A percentile compares a stretch with the other conserved stretches of the same genome.
phyloP scores from a whole-genome alignment of 140 eudicot genomes.

The Stevia rebaudiana region DNA sequence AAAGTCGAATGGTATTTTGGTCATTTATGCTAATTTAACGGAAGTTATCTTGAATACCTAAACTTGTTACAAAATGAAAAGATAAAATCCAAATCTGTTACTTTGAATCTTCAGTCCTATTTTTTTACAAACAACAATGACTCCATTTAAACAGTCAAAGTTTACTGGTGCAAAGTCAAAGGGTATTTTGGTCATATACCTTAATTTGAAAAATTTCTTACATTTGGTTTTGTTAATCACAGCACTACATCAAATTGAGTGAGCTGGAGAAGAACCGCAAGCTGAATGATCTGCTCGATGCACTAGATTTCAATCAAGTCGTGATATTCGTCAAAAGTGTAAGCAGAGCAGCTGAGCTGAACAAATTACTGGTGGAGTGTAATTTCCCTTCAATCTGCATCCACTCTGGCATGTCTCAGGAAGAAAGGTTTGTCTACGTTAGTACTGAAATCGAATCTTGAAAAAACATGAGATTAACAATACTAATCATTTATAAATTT shows the following conservation, averaged over 20 bases:
- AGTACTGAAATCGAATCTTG: neutral
- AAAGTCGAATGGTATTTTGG: no score
- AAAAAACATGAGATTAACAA: neutral
- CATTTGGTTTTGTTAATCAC: slow-evolving; percentile 18
- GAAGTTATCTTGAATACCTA: no score
- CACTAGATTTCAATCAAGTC: slow-evolving; percentile 93
- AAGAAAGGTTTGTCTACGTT: slow-evolving; percentile 62
- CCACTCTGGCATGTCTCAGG: slow-evolving; percentile 99
- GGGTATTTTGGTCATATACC: neutral
- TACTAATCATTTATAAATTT: neutral
- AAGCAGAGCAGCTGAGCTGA: slow-evolving; percentile 94
- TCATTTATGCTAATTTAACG: no score
- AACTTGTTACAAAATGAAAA: no score
- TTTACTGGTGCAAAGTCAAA: no score
- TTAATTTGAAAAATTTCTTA: no score
- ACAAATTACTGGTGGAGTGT: slow-evolving; percentile 90
- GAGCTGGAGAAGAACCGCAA: slow-evolving; percentile 98
- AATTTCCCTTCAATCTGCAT: slow-evolving; percentile 96
- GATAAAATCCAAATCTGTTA: no score
- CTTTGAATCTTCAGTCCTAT: no score
- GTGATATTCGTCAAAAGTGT: slow-evolving; percentile 97
- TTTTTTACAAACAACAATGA: no score
- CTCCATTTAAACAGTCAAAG: no score
- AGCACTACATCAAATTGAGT: slow-evolving; percentile 96
- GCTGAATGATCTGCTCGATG: slow-evolving; percentile 93